Evolutionary conservation across 73 alveolate genomes (phyloP), one percentile per base, ranked within the genome.

Genomic region (Loxodes magnus): DNA sequence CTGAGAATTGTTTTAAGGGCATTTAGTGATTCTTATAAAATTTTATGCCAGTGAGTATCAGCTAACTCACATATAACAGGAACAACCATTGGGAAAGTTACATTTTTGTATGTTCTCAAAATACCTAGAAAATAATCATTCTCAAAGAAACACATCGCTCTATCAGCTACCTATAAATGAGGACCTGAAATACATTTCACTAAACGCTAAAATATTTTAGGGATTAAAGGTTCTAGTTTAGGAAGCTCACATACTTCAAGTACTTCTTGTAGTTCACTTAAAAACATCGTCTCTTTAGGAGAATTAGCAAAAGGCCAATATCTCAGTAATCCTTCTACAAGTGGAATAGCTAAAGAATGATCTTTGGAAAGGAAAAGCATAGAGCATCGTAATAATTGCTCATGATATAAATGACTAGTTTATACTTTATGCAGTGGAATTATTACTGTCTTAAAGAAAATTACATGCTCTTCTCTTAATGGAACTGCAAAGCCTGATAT

Each of bases 281-380:
- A 61, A 59, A 85, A 85, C 55, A 85, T 78, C 2, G 94, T 84
- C 63, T 91, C 97, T 54, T 91, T 89, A 7, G 74, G 82, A 50
- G 88, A 79, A 74, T 91, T 91, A 10, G 89, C 97, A 67, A 74
- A 82, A 31, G 97, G 97, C 97, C 97, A 87, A 65, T 72, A 77
- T 46, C 82, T 79, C 9, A 87, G 70, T 15, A 87, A 56, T 21
- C 93, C 94, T 52, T 83, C 93, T 7, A 87, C 85, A 14, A 82
- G 77, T 22, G 79, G 75, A 27, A 67, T 64, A 3, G 94, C 90
- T 23, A 82, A 56, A 20, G 86, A 43, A 3, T 74, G 69, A 52
- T 82, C 94, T 39, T 82, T 82, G 0, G 84, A 63, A 34, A 82
- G 63, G 76, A 82, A 78, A 7, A 82, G 70, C 90, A 87, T 75